A percentile compares a stretch with the other conserved stretches of the same genome.
Evolutionary conservation across 1,139 yeast species (phyloP).

Genomic region (Geotrichum fermentans): DNA sequence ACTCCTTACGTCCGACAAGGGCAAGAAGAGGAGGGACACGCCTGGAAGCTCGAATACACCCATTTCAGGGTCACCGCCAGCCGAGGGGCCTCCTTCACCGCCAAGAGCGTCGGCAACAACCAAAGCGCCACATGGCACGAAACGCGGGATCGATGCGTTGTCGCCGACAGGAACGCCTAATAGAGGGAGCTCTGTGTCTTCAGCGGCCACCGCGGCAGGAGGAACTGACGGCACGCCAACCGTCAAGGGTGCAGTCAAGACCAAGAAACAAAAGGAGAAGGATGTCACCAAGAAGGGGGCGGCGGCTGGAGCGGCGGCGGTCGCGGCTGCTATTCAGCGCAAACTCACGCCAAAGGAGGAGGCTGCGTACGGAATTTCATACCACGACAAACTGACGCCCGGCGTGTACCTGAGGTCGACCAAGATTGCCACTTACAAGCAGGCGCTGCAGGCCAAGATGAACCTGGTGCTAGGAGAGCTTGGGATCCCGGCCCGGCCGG

Average conservation of each 20-base stretch:
- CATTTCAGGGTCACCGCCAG: slow-evolving; percentile 31
- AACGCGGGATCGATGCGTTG: slow-evolving; percentile 11
- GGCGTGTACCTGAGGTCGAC: slow-evolving; percentile 80
- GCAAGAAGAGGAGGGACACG: slow-evolving; percentile 49
- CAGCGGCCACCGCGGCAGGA: slow-evolving; percentile 9
- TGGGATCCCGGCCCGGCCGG: slow-evolving; percentile 71
- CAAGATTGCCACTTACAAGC: slow-evolving; percentile 55
- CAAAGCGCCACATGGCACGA: slow-evolving; percentile 4
- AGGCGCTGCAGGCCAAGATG: slow-evolving; percentile 73
- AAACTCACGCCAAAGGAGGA: slow-evolving; percentile 73
- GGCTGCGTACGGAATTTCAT: slow-evolving; percentile 76
- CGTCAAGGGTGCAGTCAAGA: slow-evolving; percentile 3
- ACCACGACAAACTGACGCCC: slow-evolving; percentile 71
- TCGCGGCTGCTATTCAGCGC: slow-evolving; percentile 45
- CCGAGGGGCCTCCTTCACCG: slow-evolving; percentile 34
- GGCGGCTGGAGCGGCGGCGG: slow-evolving; percentile 33
- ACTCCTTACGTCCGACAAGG: slow-evolving; percentile 71
- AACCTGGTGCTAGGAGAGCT: slow-evolving; percentile 70
- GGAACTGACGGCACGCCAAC: slow-evolving; percentile 1
- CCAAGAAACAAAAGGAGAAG: slow-evolving; percentile 20
- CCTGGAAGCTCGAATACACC: slow-evolving; percentile 14
- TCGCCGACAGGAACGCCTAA: slow-evolving; percentile 16
- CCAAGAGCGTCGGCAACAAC: slow-evolving; percentile 45
- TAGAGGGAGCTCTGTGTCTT: slow-evolving; percentile 11
- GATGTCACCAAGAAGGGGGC: slow-evolving; percentile 26